A percentile compares a stretch with the other conserved stretches of the same genome.
These are phyloP conservation scores for Musa schizocarpa DNA, from an alignment of 176 grass and related monocot genomes.

Conservation along the genomic window DNA sequence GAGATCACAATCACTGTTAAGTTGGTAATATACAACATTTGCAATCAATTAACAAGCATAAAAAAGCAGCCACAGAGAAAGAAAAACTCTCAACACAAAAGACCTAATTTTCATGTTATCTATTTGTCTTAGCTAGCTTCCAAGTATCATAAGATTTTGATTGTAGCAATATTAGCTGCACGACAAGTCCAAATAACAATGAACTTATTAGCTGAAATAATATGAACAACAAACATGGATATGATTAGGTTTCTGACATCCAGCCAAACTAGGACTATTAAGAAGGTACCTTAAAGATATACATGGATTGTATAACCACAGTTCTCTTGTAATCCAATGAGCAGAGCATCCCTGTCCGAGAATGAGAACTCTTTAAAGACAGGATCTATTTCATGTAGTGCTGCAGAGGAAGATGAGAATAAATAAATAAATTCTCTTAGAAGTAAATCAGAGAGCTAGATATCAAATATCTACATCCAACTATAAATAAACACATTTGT, in stretches of 20 bases:
- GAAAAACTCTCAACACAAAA: not conserved
- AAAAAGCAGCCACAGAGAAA: not conserved
- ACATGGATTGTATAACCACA: slow-evolving; percentile 88
- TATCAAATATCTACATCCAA: not conserved
- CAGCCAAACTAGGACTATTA: not conserved
- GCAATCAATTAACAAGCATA: not conserved
- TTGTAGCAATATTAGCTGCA: not conserved
- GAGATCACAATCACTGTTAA: slow-evolving; percentile 7
- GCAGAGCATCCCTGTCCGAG: slow-evolving; percentile 47
- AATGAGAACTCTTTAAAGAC: slow-evolving; percentile 70
- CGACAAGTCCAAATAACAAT: not conserved
- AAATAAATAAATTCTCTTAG: too few relatives aligned
- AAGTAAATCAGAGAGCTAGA: too few relatives aligned
- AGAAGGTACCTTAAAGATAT: slow-evolving; percentile 86
- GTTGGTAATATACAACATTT: not conserved
- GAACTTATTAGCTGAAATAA: not conserved
- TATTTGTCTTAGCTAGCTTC: too few relatives aligned
- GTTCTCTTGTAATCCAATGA: slow-evolving; percentile 83
- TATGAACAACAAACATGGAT: not conserved
- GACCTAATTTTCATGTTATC: too few relatives aligned
- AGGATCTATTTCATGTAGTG: slow-evolving; percentile 80
- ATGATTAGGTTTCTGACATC: not conserved
- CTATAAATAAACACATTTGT: not conserved
- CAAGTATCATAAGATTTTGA: too few relatives aligned
- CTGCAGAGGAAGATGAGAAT: slow-evolving; percentile 31